Evolutionary conservation across 2,329 filamentous ascomycete species (phyloP), one percentile per base, ranked within the genome.

Genomic region (Dryadomyces quercus-mongolicae): DNA sequence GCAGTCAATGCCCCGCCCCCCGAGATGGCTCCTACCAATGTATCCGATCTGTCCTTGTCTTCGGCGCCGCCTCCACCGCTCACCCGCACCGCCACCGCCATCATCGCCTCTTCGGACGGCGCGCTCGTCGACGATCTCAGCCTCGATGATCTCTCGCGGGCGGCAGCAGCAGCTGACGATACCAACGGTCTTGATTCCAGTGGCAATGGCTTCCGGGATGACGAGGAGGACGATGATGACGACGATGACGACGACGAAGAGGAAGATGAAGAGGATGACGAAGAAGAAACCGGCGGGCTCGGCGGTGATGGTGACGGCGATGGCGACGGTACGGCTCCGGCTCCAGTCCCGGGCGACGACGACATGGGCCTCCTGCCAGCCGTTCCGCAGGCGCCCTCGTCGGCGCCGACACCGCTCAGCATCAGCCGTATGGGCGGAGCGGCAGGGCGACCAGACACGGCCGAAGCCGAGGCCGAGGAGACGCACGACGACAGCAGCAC

Each of bases 381-480:
- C 7, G 57, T 57, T 10, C 57, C 57, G 18, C 56, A 56, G n/a
- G 57, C 60, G 38, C 59, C 59, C 22, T 60, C 59, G 16, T 58
- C 57, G 31, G 58, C 60, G 25, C 55, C 56, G n/a, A 45, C 51
- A 13, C 54, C 57, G 44, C 57, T 50, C 16, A 53, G 56, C 53
- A 55, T 49, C 60, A 63, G 55, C 57, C 44, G 60, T 51, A 61
- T 75, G 55, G 71, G 71, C n/a, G 68, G 70, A 22, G 15, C 36
- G 3, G 52, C 43, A 60, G 61, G 12, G n/a, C n/a, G n/a, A n/a
- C n/a, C n/a, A n/a, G n/a, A n/a, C n/a, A n/a, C n/a, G n/a, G n/a
- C n/a, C n/a, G n/a, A n/a, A n/a, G n/a, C 57, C 58, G 2, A 61
- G 61, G 38, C 61, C 61, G 5, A 60, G 66, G 9, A 15, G n/a